Conservation (phyloP, 2,329 filamentous ascomycete species). For the Allantophomopsis lycopodina region DNA sequence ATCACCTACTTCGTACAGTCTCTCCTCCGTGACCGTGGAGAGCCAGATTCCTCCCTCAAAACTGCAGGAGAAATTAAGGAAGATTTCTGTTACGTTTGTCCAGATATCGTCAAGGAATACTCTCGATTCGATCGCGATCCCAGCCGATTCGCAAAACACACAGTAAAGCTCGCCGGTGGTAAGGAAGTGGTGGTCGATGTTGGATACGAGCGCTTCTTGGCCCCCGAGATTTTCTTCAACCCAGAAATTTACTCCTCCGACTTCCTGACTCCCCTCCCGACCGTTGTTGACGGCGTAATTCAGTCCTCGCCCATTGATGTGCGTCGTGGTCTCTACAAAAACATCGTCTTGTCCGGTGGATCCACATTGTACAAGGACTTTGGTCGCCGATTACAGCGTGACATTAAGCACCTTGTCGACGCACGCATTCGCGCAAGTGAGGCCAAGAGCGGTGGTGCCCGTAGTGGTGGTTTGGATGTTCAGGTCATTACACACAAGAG, state of each 20-base stretch:
- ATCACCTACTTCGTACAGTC: constrained; percentile 99
- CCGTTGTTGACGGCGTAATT: constrained; percentile 91
- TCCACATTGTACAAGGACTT: constrained; percentile 99
- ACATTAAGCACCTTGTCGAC: constrained; percentile 93
- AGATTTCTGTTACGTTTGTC: constrained; percentile 95
- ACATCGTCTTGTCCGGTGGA: constrained; percentile 94
- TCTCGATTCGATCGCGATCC: constrained; percentile 86
- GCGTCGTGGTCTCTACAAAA: constrained; percentile 94
- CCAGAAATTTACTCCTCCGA: constrained; percentile 99
- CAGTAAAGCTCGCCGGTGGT: constrained; percentile 74
- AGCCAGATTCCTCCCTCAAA: constrained; percentile 93
- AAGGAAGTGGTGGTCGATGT: constrained; percentile 79
- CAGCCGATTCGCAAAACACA: constrained; percentile 81
- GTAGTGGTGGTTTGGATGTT: constrained; percentile 87
- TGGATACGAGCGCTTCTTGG: constrained; percentile 94
- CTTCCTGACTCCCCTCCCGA: constrained; percentile 88
- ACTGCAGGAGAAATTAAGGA: constrained; percentile 98
- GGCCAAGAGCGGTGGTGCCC: constrained; percentile 78
- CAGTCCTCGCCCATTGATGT: constrained; percentile 97
- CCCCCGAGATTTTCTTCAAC: constrained; percentile 99
- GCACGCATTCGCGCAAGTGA: constrained; percentile 87
- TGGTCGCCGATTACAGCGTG: constrained; percentile 84
- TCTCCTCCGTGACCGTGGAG: constrained; percentile 85
- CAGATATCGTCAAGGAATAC: constrained; percentile 98
- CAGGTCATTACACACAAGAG: constrained; percentile 96